Base-by-base conservation (phyloP, 352 stramenopile species). In the Globisporangium camurandrum region DNA sequence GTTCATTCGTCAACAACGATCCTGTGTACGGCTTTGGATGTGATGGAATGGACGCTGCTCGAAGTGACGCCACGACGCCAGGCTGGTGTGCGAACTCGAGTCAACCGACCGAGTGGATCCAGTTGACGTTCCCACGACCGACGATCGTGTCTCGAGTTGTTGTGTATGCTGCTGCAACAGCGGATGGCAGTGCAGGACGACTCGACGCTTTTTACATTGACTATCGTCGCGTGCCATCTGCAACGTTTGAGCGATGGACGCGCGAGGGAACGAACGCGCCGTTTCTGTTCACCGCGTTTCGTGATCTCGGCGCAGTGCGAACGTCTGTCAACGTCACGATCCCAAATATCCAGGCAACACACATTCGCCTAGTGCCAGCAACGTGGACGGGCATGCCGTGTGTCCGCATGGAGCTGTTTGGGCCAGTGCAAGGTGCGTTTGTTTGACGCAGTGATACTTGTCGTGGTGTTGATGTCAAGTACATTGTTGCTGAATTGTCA, bases 381-480 rank as follows among this genome's bases (percentile, higher is more conserved):
- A 43, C n/a, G 9, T 85, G 69, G 67, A 36, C 30, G 2, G 70
- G 67, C 9, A 54, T 44, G 6, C 24, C 55, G 3, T 85, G 73
- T 49, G 23, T 85, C 20, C 62, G 45, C 1, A 31, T 85, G n/a
- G 73, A 85, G 39, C 16, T 80, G 0, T 74, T 62, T 19, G 66
- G 73, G 9, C 66, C 61, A n/a, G 61, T 64, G 28, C 48, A 57
- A 61, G 63, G 71, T 83, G 69, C 31, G 31, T 38, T 4, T 16
- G 9, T 16, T 2, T 38, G n/a, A n/a, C n/a, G n/a, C n/a, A n/a
- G n/a, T n/a, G n/a, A n/a, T n/a, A n/a, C n/a, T n/a, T n/a, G n/a
- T n/a, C n/a, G n/a, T n/a, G n/a, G n/a, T n/a, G n/a, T 38, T 2
- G 31, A 19, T 34, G 27, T 42, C 38, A 6, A 48, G 28, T 7